These are phyloP conservation scores for Candida yuanshanica DNA, from an alignment of 805 yeast genomes.

Conservation along the genomic window DNA sequence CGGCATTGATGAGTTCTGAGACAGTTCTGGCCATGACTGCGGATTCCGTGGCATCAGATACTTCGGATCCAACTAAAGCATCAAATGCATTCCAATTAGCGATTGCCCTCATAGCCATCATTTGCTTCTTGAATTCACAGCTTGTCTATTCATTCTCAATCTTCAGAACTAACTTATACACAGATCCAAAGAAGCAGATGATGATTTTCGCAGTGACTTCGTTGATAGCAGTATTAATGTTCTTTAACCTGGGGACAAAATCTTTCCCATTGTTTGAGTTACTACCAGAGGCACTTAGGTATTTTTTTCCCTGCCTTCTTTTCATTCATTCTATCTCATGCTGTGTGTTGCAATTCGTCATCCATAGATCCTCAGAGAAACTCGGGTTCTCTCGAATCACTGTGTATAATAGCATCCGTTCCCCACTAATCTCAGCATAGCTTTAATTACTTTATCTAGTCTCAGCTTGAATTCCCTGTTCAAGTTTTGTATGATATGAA, in stretches of 20 bases:
- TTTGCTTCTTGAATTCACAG: constrained; percentile 20
- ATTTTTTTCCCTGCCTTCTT: neutral
- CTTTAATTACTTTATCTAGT: too few relatives aligned
- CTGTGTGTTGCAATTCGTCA: neutral
- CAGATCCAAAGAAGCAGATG: constrained; percentile 89
- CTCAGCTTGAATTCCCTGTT: neutral
- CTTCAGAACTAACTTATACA: constrained; percentile 81
- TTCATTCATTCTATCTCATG: neutral
- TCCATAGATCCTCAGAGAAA: neutral
- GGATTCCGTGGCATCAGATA: neutral
- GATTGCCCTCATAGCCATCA: neutral
- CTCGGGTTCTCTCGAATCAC: neutral
- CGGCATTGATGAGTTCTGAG: constrained; percentile 14
- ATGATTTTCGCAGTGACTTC: constrained; percentile 42
- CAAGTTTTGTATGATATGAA: too few relatives aligned
- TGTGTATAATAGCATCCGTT: neutral
- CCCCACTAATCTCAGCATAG: too few relatives aligned
- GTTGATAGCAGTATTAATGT: constrained; percentile 23
- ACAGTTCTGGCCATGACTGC: constrained; percentile 6
- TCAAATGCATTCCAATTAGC: constrained; percentile 1
- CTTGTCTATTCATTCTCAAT: constrained; percentile 49
- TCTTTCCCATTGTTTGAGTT: neutral
- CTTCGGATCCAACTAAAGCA: neutral
- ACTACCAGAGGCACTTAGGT: neutral
- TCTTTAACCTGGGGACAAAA: neutral